A percentile compares a stretch with the other conserved stretches of the same genome.
These are phyloP conservation scores for Lodderomyces jiufengensis DNA, from an alignment of 1,139 yeast species.

Conservation along the genomic window DNA sequence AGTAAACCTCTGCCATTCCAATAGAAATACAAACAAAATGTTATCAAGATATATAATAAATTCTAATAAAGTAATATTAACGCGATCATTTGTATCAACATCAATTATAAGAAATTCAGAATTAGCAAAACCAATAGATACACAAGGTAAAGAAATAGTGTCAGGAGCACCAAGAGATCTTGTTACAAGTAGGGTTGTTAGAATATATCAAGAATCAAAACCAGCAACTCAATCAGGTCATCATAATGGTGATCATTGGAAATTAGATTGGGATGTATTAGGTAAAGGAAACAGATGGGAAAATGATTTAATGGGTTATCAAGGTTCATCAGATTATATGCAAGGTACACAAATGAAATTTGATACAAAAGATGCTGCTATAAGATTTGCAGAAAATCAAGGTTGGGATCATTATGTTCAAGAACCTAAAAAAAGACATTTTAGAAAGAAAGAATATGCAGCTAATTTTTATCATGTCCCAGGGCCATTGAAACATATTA, in stretches of 20 bases:
- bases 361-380: conserved; percentile 72
- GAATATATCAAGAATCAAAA: conserved; percentile 75
- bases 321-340: conserved; percentile 78
- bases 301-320: conserved; percentile 85
- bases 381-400: conserved; percentile 76
- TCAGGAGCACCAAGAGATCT: conserved; percentile 81
- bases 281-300: conserved; percentile 86
- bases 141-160: conserved; percentile 51
- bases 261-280: conserved; percentile 79
- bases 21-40: conserved; percentile 13
- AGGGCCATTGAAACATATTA: conserved; percentile 75
- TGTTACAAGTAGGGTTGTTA: conserved; percentile 60
- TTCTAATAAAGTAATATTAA: conserved; percentile 11
- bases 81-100: conserved; percentile 22
- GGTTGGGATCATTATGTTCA: conserved; percentile 84
- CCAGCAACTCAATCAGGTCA: conserved; percentile 80
- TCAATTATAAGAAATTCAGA: conserved; percentile 16
- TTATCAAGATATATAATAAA: conserved; percentile 21
- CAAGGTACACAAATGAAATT: conserved; percentile 81
- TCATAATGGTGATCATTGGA: conserved; percentile 60
- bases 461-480: conserved; percentile 66
- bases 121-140: conserved; percentile 14
- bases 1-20: neutral
- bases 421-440: conserved; percentile 74
- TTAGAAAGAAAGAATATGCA: conserved; percentile 74